Base-by-base conservation (phyloP, 2,329 filamentous ascomycete genomes). In the Seiridium cupressi region DNA sequence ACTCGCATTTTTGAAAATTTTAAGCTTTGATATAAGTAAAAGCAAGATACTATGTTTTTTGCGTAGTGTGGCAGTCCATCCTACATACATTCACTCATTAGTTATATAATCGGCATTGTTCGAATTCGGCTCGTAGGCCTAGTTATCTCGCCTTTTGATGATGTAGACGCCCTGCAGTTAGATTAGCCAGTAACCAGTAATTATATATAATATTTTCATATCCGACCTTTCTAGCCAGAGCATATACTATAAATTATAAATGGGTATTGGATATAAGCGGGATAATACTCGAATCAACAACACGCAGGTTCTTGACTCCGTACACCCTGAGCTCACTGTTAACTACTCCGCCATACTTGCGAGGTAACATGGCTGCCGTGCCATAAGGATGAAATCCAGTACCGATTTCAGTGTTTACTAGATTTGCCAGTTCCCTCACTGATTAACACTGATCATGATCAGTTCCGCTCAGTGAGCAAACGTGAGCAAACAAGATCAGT, bases 181-280 rank as follows among this genome's bases (percentile, higher is more conserved):
- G 38, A 42, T 42, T 42, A 42, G 38, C 38, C 7, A 42, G 38
- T 7, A 11, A 42, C 38, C 38, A 42, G 38, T 11, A 42, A 42
- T 42, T n/a, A n/a, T n/a, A n/a, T n/a, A n/a, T 11, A 42, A 42
- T 42, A 6, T 42, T 42, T 6, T 7, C 38, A 7, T 42, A 42
- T 42, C 38, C 38, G 0, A 64, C 64, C 65, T 76, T 80, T 68
- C 83, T 81, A n/a, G 72, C 79, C 58, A 81, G 68, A 71, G 79
- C 80, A 62, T 83, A 83, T 4, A 83, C 76, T 2, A 75, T 75
- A 62, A 78, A 78, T 62, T 81, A 77, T 36, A 81, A 78, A 7
- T 80, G 73, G 4, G 61, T 77, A 78, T 66, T 80, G 73, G 51
- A 77, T 75, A 69, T 79, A 77, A 80, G 73, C 2, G 79, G 79